Conservation (phyloP, 2,329 filamentous ascomycete genomes). For the Hypomyces perniciosus region DNA sequence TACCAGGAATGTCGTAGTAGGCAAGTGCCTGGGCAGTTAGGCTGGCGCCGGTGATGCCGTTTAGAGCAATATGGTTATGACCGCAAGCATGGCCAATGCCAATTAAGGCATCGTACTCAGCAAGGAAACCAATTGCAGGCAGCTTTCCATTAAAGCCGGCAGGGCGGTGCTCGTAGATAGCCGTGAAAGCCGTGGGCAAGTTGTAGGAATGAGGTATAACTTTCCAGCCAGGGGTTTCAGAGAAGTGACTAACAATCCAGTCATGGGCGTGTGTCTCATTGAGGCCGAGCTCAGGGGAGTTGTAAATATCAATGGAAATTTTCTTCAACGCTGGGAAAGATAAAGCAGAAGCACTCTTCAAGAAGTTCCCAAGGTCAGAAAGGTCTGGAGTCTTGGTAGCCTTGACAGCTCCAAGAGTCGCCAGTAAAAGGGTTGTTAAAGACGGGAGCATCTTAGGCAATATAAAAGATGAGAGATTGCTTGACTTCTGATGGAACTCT, state of each 20-base stretch:
- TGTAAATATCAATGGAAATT: too few relatives aligned
- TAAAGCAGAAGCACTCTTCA: too few relatives aligned
- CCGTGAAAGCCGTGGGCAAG: background rate
- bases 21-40: slow-evolving; percentile 21
- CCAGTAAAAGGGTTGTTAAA: too few relatives aligned
- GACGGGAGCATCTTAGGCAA: too few relatives aligned
- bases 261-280: background rate
- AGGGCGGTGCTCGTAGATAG: background rate
- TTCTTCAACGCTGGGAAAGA: too few relatives aligned
- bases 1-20: slow-evolving; percentile 15
- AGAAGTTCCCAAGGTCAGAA: too few relatives aligned
- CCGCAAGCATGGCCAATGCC: slow-evolving; percentile 40
- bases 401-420: too few relatives aligned
- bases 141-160: background rate
- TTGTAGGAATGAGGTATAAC: background rate
- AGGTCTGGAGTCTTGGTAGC: too few relatives aligned
- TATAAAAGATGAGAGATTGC: too few relatives aligned
- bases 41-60: slow-evolving; percentile 28
- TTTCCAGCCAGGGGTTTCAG: background rate
- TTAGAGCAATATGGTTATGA: slow-evolving; percentile 39
- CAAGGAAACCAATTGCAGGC: slow-evolving; percentile 14
- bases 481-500: too few relatives aligned
- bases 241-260: background rate
- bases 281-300: background rate
- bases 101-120: slow-evolving; percentile 41